Conservation (phyloP, 805 yeast species). For the Kuraishia molischiana region DNA sequence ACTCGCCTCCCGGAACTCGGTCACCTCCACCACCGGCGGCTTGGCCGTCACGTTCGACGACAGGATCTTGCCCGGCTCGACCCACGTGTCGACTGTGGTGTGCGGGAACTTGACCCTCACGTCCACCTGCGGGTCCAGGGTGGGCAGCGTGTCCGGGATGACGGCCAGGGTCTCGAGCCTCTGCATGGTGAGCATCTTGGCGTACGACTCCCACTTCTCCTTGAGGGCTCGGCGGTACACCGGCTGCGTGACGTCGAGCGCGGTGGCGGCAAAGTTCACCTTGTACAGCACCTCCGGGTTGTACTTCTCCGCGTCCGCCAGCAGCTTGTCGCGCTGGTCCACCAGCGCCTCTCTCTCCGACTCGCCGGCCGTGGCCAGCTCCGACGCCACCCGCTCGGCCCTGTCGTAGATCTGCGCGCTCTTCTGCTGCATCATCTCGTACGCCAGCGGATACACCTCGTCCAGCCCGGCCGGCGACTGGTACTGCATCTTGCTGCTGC, state of each 20-base stretch:
- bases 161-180: conserved; percentile 77
- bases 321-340: conserved; percentile 20
- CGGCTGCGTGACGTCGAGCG: conserved; percentile 62
- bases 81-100: conserved; percentile 53
- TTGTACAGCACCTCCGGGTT: conserved; percentile 85
- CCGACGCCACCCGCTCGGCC: conserved; percentile 24
- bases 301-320: conserved; percentile 53
- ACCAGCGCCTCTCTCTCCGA: conserved; percentile 6
- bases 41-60: conserved; percentile 65
- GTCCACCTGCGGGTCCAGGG: conserved; percentile 71
- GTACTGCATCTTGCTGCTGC: conserved; percentile 39
- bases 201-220: conserved; percentile 63
- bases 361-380: conserved; percentile 15
- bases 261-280: conserved; percentile 33
- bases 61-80: conserved; percentile 69
- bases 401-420: conserved; percentile 28
- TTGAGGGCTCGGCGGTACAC: conserved; percentile 66
- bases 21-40: conserved; percentile 71
- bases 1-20: conserved; percentile 51
- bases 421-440: conserved; percentile 42
- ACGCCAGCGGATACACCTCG: conserved; percentile 64
- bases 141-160: conserved; percentile 91
- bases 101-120: conserved; percentile 70
- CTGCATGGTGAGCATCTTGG: conserved; percentile 79
- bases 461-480: conserved; percentile 60